phyloP scores from a whole-genome alignment of 306 rosid species.

The Amphicarpaea edgeworthii region DNA sequence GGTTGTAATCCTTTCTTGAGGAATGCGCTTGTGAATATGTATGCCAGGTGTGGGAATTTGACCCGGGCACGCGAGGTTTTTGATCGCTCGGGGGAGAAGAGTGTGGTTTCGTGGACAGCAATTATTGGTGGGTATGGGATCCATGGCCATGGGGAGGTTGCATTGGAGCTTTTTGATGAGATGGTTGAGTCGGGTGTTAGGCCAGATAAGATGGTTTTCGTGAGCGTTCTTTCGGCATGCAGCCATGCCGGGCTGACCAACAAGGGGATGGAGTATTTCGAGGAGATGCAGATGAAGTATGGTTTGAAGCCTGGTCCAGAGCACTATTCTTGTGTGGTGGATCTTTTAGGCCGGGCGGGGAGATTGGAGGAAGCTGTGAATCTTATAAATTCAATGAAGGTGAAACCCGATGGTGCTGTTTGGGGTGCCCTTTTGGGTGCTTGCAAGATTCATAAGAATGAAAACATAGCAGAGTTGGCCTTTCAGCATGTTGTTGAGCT shows the following conservation, averaged over 20 bases:
- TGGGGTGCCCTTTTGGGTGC: slow-evolving; percentile 97
- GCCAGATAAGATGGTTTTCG: slow-evolving; percentile 82
- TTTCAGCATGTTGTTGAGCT: slow-evolving; percentile 69
- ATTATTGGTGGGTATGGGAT: slow-evolving; percentile 87
- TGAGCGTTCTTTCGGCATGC: slow-evolving; percentile 78
- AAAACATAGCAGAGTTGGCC: slow-evolving; percentile 77
- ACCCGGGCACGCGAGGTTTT: slow-evolving; percentile 47
- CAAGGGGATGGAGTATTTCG: slow-evolving; percentile 71
- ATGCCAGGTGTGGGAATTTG: slow-evolving; percentile 67
- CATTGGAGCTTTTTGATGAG: slow-evolving; percentile 67
- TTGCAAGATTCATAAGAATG: slow-evolving; percentile 80
- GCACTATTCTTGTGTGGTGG: slow-evolving; percentile 89
- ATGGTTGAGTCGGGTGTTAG: slow-evolving; percentile 68
- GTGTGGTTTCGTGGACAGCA: slow-evolving; percentile 70
- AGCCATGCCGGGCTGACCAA: slow-evolving; percentile 89
- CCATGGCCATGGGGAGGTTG: slow-evolving; percentile 85
- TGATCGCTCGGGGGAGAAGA: slow-evolving; percentile 45
- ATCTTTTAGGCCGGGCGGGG: slow-evolving; percentile 90
- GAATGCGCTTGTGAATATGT: slow-evolving; percentile 59
- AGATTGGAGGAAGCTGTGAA: slow-evolving; percentile 72
- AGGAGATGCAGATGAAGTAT: slow-evolving; percentile 61
- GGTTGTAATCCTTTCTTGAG: slow-evolving; percentile 54
- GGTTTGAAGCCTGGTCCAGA: slow-evolving; percentile 72
- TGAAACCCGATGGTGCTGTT: slow-evolving; percentile 84
- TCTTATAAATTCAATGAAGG: slow-evolving; percentile 67